These are phyloP conservation scores for Salvia rosmarinus DNA, from an alignment of 257 asterid species.

Conservation along the genomic window DNA sequence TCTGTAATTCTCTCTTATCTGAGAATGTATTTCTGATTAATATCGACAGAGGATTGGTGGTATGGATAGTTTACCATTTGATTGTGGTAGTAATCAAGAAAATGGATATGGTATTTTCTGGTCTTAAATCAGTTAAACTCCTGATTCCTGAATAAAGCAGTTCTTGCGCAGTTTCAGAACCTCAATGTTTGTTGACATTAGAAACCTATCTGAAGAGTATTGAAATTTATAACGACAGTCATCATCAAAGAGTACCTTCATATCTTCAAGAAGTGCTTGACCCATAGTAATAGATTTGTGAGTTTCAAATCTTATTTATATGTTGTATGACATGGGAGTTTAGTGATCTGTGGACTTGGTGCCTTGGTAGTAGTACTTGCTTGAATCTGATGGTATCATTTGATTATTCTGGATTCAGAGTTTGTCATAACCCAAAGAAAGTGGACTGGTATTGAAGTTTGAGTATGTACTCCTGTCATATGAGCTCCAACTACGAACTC, in stretches of 20 bases:
- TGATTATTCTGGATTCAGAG: neutral
- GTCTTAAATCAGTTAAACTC: neutral
- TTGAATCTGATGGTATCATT: neutral
- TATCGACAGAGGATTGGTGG: too few species aligned
- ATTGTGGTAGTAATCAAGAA: neutral
- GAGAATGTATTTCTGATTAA: neutral
- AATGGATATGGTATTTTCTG: neutral
- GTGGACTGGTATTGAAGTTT: neutral
- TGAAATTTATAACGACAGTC: too few species aligned
- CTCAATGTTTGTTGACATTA: neutral
- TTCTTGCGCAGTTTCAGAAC: neutral
- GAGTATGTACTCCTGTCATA: too few species aligned
- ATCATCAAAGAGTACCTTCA: neutral
- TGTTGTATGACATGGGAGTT: neutral
- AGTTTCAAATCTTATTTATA: neutral
- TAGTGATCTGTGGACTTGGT: neutral
- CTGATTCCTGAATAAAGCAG: neutral
- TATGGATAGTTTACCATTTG: neutral
- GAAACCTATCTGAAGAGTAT: neutral
- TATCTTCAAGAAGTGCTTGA: neutral
- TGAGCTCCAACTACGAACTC: too few species aligned
- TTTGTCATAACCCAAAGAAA: neutral
- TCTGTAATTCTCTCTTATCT: neutral
- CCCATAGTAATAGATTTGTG: neutral
- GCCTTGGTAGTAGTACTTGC: neutral